These are phyloP conservation scores for Pleurozium schreberi DNA, from an alignment of 225 moss, liverwort and hornwort genomes.

Conservation along the genomic window DNA sequence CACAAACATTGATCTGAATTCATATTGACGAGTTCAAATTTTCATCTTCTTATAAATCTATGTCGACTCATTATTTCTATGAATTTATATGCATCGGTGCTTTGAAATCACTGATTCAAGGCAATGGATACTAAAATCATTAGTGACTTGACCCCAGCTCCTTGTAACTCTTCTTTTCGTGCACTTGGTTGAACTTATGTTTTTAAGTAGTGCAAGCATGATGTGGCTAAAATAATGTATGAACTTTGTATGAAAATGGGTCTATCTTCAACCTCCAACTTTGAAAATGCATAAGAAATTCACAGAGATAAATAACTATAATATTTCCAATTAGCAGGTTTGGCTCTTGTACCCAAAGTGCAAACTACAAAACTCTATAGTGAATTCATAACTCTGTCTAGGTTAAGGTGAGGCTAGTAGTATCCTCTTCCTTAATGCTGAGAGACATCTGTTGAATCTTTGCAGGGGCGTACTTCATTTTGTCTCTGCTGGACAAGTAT, in stretches of 20 bases:
- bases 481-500: constrained; percentile 36
- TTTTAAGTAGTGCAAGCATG: background rate
- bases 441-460: background rate
- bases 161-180: background rate
- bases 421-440: background rate
- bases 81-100: background rate
- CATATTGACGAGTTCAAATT: background rate
- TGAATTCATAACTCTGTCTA: background rate
- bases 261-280: background rate
- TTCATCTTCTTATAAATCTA: background rate
- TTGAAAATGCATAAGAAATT: background rate
- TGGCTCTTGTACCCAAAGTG: background rate
- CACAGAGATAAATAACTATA: background rate
- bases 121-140: background rate
- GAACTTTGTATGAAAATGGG: background rate
- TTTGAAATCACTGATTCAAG: background rate
- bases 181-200: background rate
- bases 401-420: background rate
- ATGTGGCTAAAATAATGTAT: background rate
- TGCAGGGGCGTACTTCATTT: constrained; percentile 41
- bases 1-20: background rate
- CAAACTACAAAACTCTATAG: background rate
- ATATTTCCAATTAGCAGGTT: background rate
- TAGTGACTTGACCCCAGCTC: background rate
- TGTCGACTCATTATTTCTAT: background rate